Base-by-base conservation (phyloP, 768 basidiomycete genomes). In the Zangia roseola region DNA sequence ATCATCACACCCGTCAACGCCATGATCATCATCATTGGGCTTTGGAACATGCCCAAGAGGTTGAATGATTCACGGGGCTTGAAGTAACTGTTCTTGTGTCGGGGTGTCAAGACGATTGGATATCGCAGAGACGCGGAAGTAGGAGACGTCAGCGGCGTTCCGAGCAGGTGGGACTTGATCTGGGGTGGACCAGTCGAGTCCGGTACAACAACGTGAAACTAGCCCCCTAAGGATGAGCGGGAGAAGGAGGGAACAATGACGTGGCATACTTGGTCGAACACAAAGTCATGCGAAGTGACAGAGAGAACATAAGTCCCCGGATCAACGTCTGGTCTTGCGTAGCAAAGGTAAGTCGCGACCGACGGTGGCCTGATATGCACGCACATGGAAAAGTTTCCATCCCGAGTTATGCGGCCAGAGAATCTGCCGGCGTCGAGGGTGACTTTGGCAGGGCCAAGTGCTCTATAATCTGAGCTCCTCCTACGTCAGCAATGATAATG, bases 1-100 rank as follows among this genome's bases (percentile, higher is more conserved):
- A 87, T 77, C 79, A 89, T 79, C 42, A 68, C 71, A 31, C 77
- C 88, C 38, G 78, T 84, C 54, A 78, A 67, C 25, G 81, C 74
- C 82, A 88, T 86, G 64, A 91, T 76, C 49, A 92, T 69, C 76
- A 88, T 86, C 89, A 92, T 91, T 7, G 89, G 89, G 61, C 82
- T 92, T 49, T 84, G 80, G 59, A 92, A 72, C 86, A 92, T 90
- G 44, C 73, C 80, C 48, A 86, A 46, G 20, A 89, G 53, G 64
- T 86, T 86, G 75, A 92, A 92, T 16, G 82, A 80, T 63, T 90
- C 79, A 26, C 64, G 78, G 21, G 86, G 82, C 24, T 82, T 72
- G 62, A 87, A 91, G 65, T 85, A 92, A 42, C 60, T 70, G 58
- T 81, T 74, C 62, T 75, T 81, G 47, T 75, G 72, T 46, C 78